phyloP scores from a whole-genome alignment of 2,329 filamentous ascomycete species.

The Ophiosphaerella korrae region DNA sequence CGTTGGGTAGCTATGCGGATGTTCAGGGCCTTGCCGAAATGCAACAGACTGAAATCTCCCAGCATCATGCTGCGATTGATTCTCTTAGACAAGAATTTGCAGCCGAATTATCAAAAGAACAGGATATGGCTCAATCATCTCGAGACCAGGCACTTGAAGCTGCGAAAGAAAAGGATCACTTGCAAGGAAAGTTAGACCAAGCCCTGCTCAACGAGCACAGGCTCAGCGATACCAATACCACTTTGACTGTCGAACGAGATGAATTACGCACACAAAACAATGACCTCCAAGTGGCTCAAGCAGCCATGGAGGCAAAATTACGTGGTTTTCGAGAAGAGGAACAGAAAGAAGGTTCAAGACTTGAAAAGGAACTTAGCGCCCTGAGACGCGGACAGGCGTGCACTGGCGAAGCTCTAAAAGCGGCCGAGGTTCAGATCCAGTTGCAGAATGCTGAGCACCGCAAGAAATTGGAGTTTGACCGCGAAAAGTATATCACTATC shows the following conservation, averaged over 20 bases:
- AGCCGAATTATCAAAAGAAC: background rate
- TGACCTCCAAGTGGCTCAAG: constrained; percentile 11
- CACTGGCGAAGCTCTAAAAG: constrained; percentile 16
- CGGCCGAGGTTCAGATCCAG: constrained; percentile 17
- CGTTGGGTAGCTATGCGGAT: constrained; percentile 1
- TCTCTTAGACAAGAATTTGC: constrained; percentile 18
- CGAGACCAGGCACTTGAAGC: constrained; percentile 4
- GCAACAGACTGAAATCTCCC: constrained; percentile 11
- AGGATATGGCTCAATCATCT: constrained; percentile 12
- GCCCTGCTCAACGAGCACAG: constrained; percentile 9
- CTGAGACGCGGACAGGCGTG: background rate
- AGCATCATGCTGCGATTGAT: constrained; percentile 13
- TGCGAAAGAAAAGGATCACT: constrained; percentile 15
- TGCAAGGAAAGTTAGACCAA: constrained; percentile 14
- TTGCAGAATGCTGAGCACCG: constrained; percentile 15
- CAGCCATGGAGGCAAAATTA: constrained; percentile 9
- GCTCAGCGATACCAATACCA: constrained; percentile 10
- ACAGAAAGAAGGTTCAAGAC: constrained; percentile 1
- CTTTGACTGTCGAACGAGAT: constrained; percentile 10
- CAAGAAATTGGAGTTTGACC: constrained; percentile 19
- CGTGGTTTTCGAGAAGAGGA: constrained; percentile 3
- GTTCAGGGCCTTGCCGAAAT: constrained; percentile 11
- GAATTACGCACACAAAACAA: constrained; percentile 12
- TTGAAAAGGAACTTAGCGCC: background rate
- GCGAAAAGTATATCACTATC: constrained; percentile 12